Base-by-base conservation (phyloP, 2,329 filamentous ascomycete species). In the Sporothrix brunneoviolacea region DNA sequence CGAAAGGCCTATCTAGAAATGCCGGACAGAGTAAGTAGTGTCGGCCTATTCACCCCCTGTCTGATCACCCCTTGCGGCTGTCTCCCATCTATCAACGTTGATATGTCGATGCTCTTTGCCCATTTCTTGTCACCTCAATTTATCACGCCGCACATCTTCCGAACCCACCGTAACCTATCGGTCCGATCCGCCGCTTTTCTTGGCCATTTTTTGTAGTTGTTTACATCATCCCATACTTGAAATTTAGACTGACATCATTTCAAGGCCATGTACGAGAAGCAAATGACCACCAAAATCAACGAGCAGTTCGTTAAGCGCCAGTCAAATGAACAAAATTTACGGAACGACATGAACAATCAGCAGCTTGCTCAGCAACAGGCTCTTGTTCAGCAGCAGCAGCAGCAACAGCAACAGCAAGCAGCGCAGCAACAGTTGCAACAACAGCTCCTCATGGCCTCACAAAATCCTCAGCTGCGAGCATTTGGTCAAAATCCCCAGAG, bases 291-390 rank as follows among this genome's bases (percentile, higher is more conserved):
- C 10, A 77, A 75, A 55, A 67, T 70, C 0, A 59, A 69, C 43
- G 76, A 81, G 5, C 69, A 79, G 39, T 71, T 71, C 51, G 69
- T 68, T 51, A 74, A 71, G 55, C 73, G 78, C 35, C 71, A 79
- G 55, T 67, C 66, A 4, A 74, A 77, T 56, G 73, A 73, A 39
- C 69, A 70, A 0, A 70, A 61, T 10, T 61, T 80, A 3, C 75
- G 76, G 45, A 75, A 72, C 50, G 69, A 68, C n/a, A 60, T 79
- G 51, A 79, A 57, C 48, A 79, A 54, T 43, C 60, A 59, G 24
- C 62, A 64, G 39, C 58, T 61, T 8, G 37, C 44, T 3, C 57
- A 59, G 21, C 65, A 68, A 40, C 69, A 72, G 40, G 66, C 48
- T 2, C 36, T 53, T 10, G 18, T 44, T 2, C 57, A 59, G 15